A percentile compares a stretch with the other conserved stretches of the same genome.
Evolutionary conservation across 1,284 basidiomycete species (phyloP).

Genomic region (Rhodotorula sp.): DNA sequence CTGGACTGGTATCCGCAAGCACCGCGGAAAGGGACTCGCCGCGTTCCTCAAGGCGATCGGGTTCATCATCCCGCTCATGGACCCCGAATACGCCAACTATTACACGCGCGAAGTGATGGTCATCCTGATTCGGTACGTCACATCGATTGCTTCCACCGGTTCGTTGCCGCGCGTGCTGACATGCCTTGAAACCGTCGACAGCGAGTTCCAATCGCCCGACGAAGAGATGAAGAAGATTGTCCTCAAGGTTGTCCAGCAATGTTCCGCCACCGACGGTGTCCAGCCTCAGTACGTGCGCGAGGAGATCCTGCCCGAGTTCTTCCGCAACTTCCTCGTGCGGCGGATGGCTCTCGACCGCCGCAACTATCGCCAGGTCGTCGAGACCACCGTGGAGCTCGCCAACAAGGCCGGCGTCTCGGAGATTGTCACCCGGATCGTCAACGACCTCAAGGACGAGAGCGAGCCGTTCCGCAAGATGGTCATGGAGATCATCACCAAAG

Average conservation of each 20-base stretch:
- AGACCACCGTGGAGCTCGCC: constrained; percentile 96
- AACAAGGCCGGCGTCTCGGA: constrained; percentile 95
- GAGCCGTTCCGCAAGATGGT: constrained; percentile 99
- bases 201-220: constrained; percentile 96
- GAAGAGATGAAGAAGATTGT: constrained; percentile 99
- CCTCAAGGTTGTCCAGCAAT: constrained; percentile 97
- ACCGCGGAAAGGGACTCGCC: constrained; percentile 95
- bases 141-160: too few species aligned
- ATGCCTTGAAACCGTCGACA: background rate
- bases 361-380: constrained; percentile 96
- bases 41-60: constrained; percentile 99
- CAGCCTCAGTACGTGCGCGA: constrained; percentile 90
- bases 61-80: constrained; percentile 99
- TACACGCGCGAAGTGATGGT: constrained; percentile 97
- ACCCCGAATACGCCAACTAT: constrained; percentile 96
- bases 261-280: constrained; percentile 95
- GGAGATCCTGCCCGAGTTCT: constrained; percentile 98
- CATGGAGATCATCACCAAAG: constrained; percentile 99
- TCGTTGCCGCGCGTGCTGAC: background rate
- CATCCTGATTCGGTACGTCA: constrained; percentile 75
- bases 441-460: constrained; percentile 76
- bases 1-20: constrained; percentile 96
- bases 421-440: constrained; percentile 90
- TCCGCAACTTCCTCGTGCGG: constrained; percentile 89
- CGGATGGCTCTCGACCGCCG: constrained; percentile 91